Conservation (phyloP, 495 filamentous ascomycete genomes). For the Aspergillus campestris region DNA sequence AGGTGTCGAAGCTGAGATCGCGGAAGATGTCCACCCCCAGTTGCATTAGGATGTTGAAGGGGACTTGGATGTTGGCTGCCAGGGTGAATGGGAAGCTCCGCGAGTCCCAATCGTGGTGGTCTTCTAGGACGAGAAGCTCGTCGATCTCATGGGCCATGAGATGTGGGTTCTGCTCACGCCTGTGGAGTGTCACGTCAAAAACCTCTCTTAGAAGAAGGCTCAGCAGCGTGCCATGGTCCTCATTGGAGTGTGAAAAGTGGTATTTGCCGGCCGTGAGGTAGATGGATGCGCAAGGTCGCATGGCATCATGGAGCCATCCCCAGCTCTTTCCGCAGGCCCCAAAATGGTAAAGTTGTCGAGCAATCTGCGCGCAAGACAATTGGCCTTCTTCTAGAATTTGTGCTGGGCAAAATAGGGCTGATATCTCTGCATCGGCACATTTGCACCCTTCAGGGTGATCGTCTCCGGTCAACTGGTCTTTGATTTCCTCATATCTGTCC, state of each 20-base stretch:
- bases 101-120: conserved; percentile 3
- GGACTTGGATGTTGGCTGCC: conserved; percentile 26
- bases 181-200: conserved; percentile 26
- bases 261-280: neutral
- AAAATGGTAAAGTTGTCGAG: conserved; percentile 19
- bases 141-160: conserved; percentile 26
- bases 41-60: conserved; percentile 24
- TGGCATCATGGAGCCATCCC: conserved; percentile 27
- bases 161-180: conserved; percentile 14
- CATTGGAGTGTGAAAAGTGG: conserved; percentile 20
- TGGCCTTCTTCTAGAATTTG: neutral
- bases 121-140: conserved; percentile 21
- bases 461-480: neutral
- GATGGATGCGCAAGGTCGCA: conserved; percentile 10
- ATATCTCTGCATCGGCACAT: neutral
- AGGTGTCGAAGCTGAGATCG: conserved; percentile 30
- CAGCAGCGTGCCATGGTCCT: conserved; percentile 20
- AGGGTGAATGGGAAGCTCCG: conserved; percentile 25
- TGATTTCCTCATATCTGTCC: neutral
- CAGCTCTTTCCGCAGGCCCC: conserved; percentile 23
- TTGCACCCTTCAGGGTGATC: conserved; percentile 2
- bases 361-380: conserved; percentile 15
- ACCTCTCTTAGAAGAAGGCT: conserved; percentile 27
- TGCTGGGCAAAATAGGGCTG: conserved; percentile 9
- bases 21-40: conserved; percentile 34